These are phyloP conservation scores for Avicennia marina DNA, from an alignment of 257 asterid genomes.

Conservation along the genomic window DNA sequence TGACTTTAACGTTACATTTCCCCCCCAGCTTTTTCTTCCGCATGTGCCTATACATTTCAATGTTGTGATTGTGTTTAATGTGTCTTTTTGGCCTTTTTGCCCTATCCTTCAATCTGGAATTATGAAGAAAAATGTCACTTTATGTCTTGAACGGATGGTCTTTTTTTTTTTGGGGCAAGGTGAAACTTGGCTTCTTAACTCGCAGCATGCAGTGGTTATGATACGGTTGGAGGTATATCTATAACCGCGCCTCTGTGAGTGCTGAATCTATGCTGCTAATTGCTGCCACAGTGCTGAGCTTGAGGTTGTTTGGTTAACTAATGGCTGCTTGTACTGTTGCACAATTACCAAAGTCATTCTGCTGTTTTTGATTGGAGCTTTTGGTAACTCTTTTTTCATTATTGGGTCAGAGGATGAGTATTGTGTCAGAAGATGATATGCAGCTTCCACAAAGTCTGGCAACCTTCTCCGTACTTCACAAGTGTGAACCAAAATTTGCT, in stretches of 20 bases:
- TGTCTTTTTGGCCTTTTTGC: slow-evolving; percentile 3
- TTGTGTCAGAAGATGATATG: slow-evolving; percentile 8
- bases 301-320: slow-evolving; percentile 9
- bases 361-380: not conserved
- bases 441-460: slow-evolving; percentile 4
- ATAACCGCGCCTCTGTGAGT: not conserved
- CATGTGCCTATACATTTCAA: slow-evolving; percentile 11
- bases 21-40: slow-evolving; percentile 1
- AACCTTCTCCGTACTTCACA: slow-evolving; percentile 13
- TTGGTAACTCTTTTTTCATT: not conserved
- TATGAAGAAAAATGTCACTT: slow-evolving; percentile 5
- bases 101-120: slow-evolving; percentile 10
- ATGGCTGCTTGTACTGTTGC: not conserved
- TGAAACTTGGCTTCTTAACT: slow-evolving; percentile 1
- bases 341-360: slow-evolving; percentile 1
- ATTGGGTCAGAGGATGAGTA: not conserved
- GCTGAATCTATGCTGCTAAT: not conserved
- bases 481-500: not conserved
- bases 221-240: slow-evolving; percentile 14
- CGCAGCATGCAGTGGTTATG: not conserved
- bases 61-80: slow-evolving; percentile 16
- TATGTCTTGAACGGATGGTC: slow-evolving; percentile 7
- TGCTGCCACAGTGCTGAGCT: not conserved
- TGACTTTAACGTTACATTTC: slow-evolving; percentile 22
- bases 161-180: not conserved